Conservation (phyloP, 2,329 filamentous ascomycete genomes). For the Bipolaris sorokiniana region DNA sequence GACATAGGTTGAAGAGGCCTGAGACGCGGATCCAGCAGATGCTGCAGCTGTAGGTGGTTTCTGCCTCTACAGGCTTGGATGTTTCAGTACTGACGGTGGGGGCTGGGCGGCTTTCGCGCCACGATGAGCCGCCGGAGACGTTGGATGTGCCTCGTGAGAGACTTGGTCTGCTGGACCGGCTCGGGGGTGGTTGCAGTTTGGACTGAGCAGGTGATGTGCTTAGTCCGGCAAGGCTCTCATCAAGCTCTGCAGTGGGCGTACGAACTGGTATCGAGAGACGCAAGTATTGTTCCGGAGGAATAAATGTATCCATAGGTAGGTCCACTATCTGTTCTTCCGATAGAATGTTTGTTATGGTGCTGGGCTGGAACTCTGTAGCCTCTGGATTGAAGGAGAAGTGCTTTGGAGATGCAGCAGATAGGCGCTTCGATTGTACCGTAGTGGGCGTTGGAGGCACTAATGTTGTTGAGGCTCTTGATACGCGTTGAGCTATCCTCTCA, state of each 20-base stretch:
- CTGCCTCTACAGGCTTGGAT: conserved; percentile 20
- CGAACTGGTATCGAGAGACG: conserved; percentile 39
- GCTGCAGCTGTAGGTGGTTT: conserved; percentile 42
- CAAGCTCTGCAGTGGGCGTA: conserved; percentile 26
- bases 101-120: conserved; percentile 20
- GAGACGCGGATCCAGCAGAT: conserved; percentile 49
- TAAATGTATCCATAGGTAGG: conserved; percentile 21
- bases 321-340: conserved; percentile 23
- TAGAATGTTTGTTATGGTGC: conserved; percentile 22
- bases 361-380: conserved; percentile 43
- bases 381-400: conserved; percentile 48
- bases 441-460: conserved; percentile 31
- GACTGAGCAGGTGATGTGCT: conserved; percentile 25
- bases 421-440: conserved; percentile 27
- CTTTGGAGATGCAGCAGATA: conserved; percentile 33
- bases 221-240: conserved; percentile 25
- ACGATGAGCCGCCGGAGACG: conserved; percentile 31
- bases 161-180: conserved; percentile 24
- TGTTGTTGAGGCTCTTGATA: conserved; percentile 35
- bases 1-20: conserved; percentile 46
- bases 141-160: conserved; percentile 39
- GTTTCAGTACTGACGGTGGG: conserved; percentile 12
- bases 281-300: conserved; percentile 38
- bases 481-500: conserved; percentile 15
- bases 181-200: conserved; percentile 24